Evolutionary conservation across 1,284 basidiomycete genomes (phyloP).

Genomic region (Butyriboletus appendiculatus): DNA sequence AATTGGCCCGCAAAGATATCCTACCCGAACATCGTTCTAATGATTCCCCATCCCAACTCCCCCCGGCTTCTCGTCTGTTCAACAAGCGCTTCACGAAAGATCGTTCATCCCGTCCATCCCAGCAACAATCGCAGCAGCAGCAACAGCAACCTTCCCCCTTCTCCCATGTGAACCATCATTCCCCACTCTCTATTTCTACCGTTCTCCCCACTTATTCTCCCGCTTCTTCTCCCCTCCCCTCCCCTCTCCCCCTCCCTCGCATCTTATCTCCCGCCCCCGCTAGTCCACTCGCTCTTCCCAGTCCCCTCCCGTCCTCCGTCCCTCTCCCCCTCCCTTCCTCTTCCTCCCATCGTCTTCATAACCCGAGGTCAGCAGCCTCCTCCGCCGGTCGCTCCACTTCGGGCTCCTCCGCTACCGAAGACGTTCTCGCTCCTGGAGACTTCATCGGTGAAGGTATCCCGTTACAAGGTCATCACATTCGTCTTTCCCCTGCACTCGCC

Average conservation of each 20-base stretch:
- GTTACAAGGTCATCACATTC: conserved; percentile 65
- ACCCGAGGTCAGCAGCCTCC: conserved; percentile 25
- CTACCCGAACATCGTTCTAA: conserved; percentile 46
- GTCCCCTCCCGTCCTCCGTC: conserved; percentile 21
- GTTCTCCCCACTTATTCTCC: conserved; percentile 34
- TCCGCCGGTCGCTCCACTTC: conserved; percentile 38
- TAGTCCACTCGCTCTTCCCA: conserved; percentile 28
- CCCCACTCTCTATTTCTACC: conserved; percentile 13
- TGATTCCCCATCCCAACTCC: conserved; percentile 36
- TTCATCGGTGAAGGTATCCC: conserved; percentile 62
- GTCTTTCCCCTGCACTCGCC: conserved; percentile 44
- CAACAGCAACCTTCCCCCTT: conserved; percentile 28
- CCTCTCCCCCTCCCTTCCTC: conserved; percentile 33
- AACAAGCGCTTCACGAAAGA: conserved; percentile 43
- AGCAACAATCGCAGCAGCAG: conserved; percentile 41
- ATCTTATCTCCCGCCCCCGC: conserved; percentile 29
- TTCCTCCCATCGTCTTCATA: conserved; percentile 32
- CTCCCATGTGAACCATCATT: conserved; percentile 16
- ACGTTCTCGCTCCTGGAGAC: conserved; percentile 71
- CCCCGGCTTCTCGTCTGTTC: conserved; percentile 36
- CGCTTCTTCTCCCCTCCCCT: conserved; percentile 29
- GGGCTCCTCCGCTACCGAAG: conserved; percentile 53
- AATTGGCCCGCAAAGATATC: conserved; percentile 36
- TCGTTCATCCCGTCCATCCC: conserved; percentile 38
- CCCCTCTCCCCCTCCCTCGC: conserved; percentile 13